These are phyloP conservation scores for Pseudogymnoascus sp. DNA, from an alignment of 2,329 filamentous ascomycete genomes.

Conservation along the genomic window DNA sequence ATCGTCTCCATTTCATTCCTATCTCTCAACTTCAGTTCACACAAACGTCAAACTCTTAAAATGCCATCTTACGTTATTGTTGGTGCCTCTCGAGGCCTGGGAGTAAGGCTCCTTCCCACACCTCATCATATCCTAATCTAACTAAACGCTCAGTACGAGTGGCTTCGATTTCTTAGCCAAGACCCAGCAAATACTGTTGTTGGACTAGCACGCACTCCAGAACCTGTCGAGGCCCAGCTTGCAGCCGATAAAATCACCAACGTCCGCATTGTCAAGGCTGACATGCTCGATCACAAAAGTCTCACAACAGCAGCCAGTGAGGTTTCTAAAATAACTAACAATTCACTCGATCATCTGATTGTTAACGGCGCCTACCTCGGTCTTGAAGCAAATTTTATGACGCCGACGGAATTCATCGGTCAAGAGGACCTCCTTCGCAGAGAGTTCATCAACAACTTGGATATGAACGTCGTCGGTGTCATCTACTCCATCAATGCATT, in stretches of 20 bases:
- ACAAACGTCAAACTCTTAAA: background rate
- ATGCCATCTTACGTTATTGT: slow-evolving; percentile 9
- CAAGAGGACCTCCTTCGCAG: slow-evolving; percentile 26
- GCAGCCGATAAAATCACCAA: slow-evolving; percentile 15
- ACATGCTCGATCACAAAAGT: slow-evolving; percentile 5
- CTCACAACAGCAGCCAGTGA: slow-evolving; percentile 2
- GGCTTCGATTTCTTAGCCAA: slow-evolving; percentile 39
- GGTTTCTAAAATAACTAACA: slow-evolving; percentile 21
- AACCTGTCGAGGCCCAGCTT: slow-evolving; percentile 37
- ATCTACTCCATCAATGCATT: slow-evolving; percentile 48
- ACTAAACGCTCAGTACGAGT: slow-evolving; percentile 36
- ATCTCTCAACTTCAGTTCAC: background rate
- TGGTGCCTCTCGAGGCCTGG: background rate
- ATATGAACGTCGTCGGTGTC: slow-evolving; percentile 45
- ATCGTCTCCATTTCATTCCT: background rate
- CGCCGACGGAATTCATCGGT: slow-evolving; percentile 17
- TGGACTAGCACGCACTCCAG: slow-evolving; percentile 42
- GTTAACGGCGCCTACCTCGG: slow-evolving; percentile 27
- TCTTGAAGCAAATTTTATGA: slow-evolving; percentile 13
- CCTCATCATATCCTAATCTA: background rate
- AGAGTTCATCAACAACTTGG: slow-evolving; percentile 29
- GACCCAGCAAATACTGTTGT: slow-evolving; percentile 39
- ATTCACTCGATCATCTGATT: slow-evolving; percentile 19
- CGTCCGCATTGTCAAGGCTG: background rate
- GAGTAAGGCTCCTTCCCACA: background rate